These are phyloP conservation scores for Colletotrichum australisinense DNA, from an alignment of 2,329 filamentous ascomycete genomes.

Conservation along the genomic window DNA sequence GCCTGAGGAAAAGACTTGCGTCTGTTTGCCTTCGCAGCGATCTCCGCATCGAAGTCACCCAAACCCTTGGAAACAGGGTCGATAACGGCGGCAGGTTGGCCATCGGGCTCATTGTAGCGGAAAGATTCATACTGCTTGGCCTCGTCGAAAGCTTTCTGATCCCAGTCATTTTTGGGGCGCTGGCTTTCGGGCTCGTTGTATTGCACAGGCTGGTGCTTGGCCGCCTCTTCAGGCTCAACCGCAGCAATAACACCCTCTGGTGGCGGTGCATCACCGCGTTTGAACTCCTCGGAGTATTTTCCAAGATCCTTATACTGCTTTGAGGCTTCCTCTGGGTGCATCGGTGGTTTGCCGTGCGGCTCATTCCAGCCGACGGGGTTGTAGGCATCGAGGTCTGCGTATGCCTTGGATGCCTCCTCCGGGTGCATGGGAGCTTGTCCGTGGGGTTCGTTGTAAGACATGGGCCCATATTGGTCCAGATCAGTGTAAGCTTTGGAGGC, in stretches of 20 bases:
- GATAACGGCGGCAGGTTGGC: slow-evolving; percentile 40
- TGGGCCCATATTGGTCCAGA: slow-evolving; percentile 49
- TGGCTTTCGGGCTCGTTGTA: slow-evolving; percentile 35
- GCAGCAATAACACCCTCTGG: slow-evolving; percentile 15
- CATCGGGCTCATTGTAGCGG: slow-evolving; percentile 49
- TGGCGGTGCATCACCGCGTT: slow-evolving; percentile 37
- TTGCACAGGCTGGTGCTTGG: slow-evolving; percentile 25
- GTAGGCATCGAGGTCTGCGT: slow-evolving; percentile 35
- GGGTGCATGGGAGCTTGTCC: slow-evolving; percentile 30
- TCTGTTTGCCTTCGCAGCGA: slow-evolving; percentile 46
- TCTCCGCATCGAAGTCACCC: slow-evolving; percentile 51
- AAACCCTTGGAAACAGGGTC: slow-evolving; percentile 50
- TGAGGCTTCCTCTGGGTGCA: slow-evolving; percentile 46
- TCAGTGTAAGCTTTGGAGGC: slow-evolving; percentile 52
- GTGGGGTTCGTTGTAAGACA: slow-evolving; percentile 38
- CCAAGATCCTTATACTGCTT: slow-evolving; percentile 51
- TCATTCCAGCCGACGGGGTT: slow-evolving; percentile 40
- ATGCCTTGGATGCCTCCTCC: slow-evolving; percentile 30
- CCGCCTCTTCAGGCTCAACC: slow-evolving; percentile 23
- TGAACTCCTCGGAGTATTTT: slow-evolving; percentile 44
- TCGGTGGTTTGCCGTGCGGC: slow-evolving; percentile 33
- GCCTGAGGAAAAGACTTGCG: slow-evolving; percentile 1
- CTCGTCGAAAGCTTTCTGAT: slow-evolving; percentile 48
- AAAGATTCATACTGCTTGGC: slow-evolving; percentile 53
- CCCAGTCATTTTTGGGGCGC: slow-evolving; percentile 47